Evolutionary conservation across 2,329 filamentous ascomycete genomes (phyloP), one percentile per base, ranked within the genome.

Genomic region (Penicillium aurantiogriseum): DNA sequence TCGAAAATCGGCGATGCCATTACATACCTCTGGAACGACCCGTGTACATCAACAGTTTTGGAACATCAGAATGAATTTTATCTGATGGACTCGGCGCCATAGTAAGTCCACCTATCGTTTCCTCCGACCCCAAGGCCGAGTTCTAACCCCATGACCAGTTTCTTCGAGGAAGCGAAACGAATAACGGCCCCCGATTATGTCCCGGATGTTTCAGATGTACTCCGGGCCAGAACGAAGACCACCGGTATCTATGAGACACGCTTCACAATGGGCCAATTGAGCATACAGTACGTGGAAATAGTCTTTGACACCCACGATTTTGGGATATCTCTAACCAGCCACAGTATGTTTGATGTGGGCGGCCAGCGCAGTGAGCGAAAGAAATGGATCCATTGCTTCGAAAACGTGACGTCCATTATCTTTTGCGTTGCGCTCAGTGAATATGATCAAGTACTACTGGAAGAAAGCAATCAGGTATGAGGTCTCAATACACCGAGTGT

Each of bases 311-410:
- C 29, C 42, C 40, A 38, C 17, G 31, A 17, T n/a, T 11, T 11
- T 50, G 49, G 39, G 55, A 67, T 74, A 54, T 72, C 48, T 40
- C 58, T 68, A 51, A 69, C 57, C 45, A 21, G 21, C 19, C 13
- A 56, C 71, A 97, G 93, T 80, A 99, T 99, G 94, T 99, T 99
- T 73, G 94, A 99, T 75, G 94, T 99, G 5, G 94, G 94, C 62
- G 94, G 94, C 25, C 94, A 99, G 77, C 83, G 94, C 72, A 97
- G 93, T 75, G 94, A 99, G 78, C 86, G 94, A 62, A 99, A 99
- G 82, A 99, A 99, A 80, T 99, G 94, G 94, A 99, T 99, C 72
- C 94, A 99, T 79, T 99, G 94, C 80, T 99, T 99, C 76, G 94
- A 99, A 76, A 97, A 97, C 69, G 94, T 99, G 69, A 99, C 94